phyloP scores from a whole-genome alignment of 2,329 filamentous ascomycete species.

The Scopulariopsis brevicaulis region DNA sequence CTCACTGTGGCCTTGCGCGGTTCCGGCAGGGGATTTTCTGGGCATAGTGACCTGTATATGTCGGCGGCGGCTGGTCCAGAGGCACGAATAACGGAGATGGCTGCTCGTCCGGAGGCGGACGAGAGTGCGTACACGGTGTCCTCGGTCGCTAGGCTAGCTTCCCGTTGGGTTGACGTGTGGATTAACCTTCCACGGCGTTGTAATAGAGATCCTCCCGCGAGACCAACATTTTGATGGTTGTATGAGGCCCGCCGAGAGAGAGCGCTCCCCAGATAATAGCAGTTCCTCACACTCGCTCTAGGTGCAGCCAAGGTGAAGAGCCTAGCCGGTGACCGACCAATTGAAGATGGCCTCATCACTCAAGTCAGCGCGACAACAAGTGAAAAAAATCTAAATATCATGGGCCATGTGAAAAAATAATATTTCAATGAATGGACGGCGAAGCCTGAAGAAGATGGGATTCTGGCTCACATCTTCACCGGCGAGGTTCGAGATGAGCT shows the following conservation, averaged over 20 bases:
- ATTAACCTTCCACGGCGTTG: neutral
- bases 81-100: conserved; percentile 81
- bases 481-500: neutral
- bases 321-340: neutral
- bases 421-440: neutral
- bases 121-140: conserved; percentile 89
- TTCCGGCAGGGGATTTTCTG: conserved; percentile 27
- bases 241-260: neutral
- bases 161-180: neutral
- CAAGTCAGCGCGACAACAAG: neutral
- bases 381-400: neutral
- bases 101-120: conserved; percentile 72
- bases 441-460: neutral
- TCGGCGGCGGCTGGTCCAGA: conserved; percentile 63
- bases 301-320: neutral
- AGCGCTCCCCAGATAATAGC: neutral
- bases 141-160: conserved; percentile 9
- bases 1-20: conserved; percentile 58
- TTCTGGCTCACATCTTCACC: neutral
- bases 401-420: neutral
- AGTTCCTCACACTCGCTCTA: neutral
- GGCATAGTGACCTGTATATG: conserved; percentile 41
- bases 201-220: neutral
- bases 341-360: neutral
- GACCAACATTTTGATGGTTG: neutral